phyloP scores from a whole-genome alignment of 225 moss, liverwort and hornwort genomes.

The Thuidium tamariscinum region DNA sequence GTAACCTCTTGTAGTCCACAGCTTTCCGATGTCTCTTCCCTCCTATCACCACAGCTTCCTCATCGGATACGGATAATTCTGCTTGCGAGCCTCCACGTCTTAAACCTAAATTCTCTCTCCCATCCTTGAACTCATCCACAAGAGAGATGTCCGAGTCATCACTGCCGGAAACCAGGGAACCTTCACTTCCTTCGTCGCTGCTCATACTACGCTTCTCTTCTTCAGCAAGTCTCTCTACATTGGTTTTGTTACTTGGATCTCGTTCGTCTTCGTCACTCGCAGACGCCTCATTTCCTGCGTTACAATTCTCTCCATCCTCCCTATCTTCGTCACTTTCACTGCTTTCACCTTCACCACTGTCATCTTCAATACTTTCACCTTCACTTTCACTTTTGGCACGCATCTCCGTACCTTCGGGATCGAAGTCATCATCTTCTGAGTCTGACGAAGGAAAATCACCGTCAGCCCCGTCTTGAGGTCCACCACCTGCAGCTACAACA shows the following conservation, averaged over 20 bases:
- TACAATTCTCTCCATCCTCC: constrained; percentile 17
- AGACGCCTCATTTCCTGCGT: constrained; percentile 22
- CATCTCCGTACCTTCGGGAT: constrained; percentile 57
- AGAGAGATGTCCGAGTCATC: constrained; percentile 39
- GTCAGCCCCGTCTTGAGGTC: constrained; percentile 20
- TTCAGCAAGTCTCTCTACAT: neutral
- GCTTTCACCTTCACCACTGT: constrained; percentile 10
- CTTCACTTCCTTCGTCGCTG: constrained; percentile 15
- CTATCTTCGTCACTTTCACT: constrained; percentile 13
- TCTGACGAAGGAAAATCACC: constrained; percentile 90
- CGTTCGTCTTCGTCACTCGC: constrained; percentile 28
- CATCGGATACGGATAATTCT: constrained; percentile 40
- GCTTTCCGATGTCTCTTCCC: constrained; percentile 82
- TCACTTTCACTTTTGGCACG: constrained; percentile 25
- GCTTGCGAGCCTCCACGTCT: constrained; percentile 20
- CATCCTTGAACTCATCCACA: constrained; percentile 28
- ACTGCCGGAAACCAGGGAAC: constrained; percentile 9
- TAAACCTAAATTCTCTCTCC: constrained; percentile 1
- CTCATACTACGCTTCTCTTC: neutral
- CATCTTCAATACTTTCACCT: constrained; percentile 23
- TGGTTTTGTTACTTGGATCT: constrained; percentile 7
- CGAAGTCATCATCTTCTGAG: constrained; percentile 85
- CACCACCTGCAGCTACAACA: constrained; percentile 43
- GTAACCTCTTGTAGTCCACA: constrained; percentile 88
- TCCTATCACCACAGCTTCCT: constrained; percentile 48